Percentiles rank a stretch among this genome's conserved stretches.
Evolutionary conservation across 2,329 filamentous ascomycete species (phyloP).

Genomic region (Penicillium brasilianum): DNA sequence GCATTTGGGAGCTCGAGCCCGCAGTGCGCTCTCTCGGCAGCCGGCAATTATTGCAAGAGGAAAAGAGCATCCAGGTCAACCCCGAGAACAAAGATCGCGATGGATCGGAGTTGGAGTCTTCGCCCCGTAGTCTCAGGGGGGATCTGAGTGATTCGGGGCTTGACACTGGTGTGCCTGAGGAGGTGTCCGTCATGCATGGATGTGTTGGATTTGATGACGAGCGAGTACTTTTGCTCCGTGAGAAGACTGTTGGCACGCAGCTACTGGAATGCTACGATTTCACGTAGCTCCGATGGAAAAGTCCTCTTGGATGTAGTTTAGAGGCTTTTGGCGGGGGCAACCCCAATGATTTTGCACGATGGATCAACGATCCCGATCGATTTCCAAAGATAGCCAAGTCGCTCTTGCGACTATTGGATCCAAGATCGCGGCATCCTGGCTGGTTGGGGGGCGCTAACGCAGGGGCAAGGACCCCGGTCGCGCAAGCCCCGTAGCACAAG

Average conservation of each 20-base stretch:
- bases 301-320: not conserved
- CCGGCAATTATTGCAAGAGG: slow-evolving; percentile 49
- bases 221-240: slow-evolving; percentile 83
- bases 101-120: not conserved
- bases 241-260: slow-evolving; percentile 70
- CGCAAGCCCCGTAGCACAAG: slow-evolving; percentile 26
- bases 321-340: not conserved
- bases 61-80: slow-evolving; percentile 61
- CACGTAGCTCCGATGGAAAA: slow-evolving; percentile 54
- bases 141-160: slow-evolving; percentile 6
- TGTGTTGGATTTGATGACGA: slow-evolving; percentile 92
- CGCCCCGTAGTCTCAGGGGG: not conserved
- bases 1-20: slow-evolving; percentile 89
- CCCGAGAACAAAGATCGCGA: slow-evolving; percentile 40
- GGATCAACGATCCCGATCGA: not conserved
- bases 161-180: slow-evolving; percentile 40
- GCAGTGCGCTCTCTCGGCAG: slow-evolving; percentile 58
- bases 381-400: not conserved
- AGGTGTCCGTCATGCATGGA: slow-evolving; percentile 54
- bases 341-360: not conserved
- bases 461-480: slow-evolving; percentile 19
- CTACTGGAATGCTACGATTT: slow-evolving; percentile 87
- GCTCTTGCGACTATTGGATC: not conserved
- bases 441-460: slow-evolving; percentile 15
- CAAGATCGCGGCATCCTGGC: not conserved